Base-by-base conservation (phyloP, 1,284 basidiomycete genomes). In the Rhodotorula sp. region DNA sequence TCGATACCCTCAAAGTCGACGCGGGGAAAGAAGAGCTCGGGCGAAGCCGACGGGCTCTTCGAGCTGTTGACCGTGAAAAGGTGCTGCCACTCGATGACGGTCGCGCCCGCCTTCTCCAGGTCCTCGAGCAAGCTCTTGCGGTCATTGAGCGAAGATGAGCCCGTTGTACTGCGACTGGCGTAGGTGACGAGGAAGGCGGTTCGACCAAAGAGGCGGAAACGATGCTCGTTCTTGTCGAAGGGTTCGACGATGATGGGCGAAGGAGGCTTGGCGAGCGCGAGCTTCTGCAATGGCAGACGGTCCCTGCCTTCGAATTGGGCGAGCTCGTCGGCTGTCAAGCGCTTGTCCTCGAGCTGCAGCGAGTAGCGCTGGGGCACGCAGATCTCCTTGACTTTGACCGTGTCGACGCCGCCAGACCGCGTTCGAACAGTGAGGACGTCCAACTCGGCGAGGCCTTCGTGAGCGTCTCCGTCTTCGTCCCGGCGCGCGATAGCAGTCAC, bases 61-160 rank as follows among this genome's bases (percentile, higher is more conserved):
- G n/a, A 14, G 5, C 46, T 25, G 21, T 50, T 42, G 56, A 68
- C 59, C n/a, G 81, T 79, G 77, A 91, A 85, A n/a, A 92, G 79
- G n/a, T 84, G 84, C 19, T 84, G 81, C 87, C 90, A 86, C 16
- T 88, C 86, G 27, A 89, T 80, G 8, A 91, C 83, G 4, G 81
- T 79, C 7, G 89, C 92, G 0, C 90, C 90, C 21, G 84, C 80
- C 7, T 78, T 79, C 73, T 82, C 84, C 75, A 93, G 86, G 2
- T 80, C 80, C 12, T 74, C 77, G 74, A 85, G 79, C 34, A 87
- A 75, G 21, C 23, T 73, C 68, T 42, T 60, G 19, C 66, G 64
- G 79, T 63, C 82, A 16, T 45, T 27, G 10, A 14, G 25, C 1
- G 9, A 13, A 7, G 34, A 72, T 77, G 65, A 77, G 77, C 64